Conservation (phyloP, 257 asterid genomes). For the Solanum phureja region DNA sequence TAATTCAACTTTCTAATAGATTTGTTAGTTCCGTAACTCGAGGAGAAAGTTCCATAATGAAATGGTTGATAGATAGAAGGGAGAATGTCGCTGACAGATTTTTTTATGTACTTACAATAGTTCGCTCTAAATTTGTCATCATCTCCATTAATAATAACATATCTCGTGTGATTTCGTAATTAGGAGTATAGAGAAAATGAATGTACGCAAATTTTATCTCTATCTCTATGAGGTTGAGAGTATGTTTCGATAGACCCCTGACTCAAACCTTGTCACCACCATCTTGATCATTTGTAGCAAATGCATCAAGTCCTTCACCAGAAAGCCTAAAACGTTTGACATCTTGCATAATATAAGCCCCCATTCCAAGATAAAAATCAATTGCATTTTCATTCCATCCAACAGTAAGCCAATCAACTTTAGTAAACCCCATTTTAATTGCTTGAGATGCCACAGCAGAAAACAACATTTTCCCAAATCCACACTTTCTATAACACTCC, state of each 20-base stretch:
- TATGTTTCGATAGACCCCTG: fast-evolving
- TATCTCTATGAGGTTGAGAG: not conserved
- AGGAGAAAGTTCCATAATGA: not conserved
- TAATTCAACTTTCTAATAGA: too few relatives aligned
- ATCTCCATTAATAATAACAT: not conserved
- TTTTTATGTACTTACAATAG: not conserved
- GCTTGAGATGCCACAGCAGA: constrained; percentile 8
- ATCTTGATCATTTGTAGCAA: not conserved
- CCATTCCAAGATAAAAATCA: constrained; percentile 2
- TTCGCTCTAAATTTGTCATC: not conserved
- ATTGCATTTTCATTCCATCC: constrained; percentile 1
- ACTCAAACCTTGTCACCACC: not conserved
- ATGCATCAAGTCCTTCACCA: constrained; percentile 3
- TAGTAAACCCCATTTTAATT: not conserved
- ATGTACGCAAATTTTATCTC: too few relatives aligned
- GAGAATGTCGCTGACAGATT: not conserved
- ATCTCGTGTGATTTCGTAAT: not conserved
- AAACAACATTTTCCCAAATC: constrained; percentile 5
- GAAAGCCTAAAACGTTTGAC: constrained; percentile 11
- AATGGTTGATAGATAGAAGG: not conserved
- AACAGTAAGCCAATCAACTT: constrained; percentile 7
- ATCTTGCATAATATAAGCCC: not conserved
- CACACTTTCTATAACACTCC: constrained; percentile 4
- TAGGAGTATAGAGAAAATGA: not conserved
- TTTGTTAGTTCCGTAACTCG: not conserved